Base-by-base conservation (phyloP, 345 rosid species). In the Draba incana region DNA sequence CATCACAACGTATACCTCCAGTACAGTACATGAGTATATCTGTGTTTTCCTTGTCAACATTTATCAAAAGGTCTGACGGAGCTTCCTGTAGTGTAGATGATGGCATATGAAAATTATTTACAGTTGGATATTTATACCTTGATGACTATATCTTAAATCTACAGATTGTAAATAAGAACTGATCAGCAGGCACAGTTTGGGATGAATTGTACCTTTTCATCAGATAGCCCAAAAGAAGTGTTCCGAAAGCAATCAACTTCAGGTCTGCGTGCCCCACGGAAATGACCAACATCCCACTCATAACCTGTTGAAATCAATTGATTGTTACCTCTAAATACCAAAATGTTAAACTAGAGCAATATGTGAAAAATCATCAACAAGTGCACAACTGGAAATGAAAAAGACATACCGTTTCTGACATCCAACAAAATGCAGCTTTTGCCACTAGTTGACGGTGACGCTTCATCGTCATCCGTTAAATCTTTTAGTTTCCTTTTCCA, bases 221-320 rank as follows among this genome's bases (percentile, higher is more conserved):
- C 56, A 57, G 92, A 79, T 55, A 77, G 77, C 62, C 94, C 97
- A 66, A 86, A 85, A 9, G 96, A 82, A 41, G 96, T 90, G 77
- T 85, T 88, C 68, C 97, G 85, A 75, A 93, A 93, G 80, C 97
- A 85, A 69, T 93, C 96, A 66, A 87, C 93, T 71, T 88, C 87
- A 54, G 98, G 98, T 71, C 97, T 88, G 58, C 14, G 81, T 33
- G 90, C 92, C 38, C 85, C 89, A 46, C 12, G 77, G 70, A 90
- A 93, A 76, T 93, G 96, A 75, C 97, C 98, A 84, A 93, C 82
- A 78, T 93, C 98, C 97, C 98, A 90, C 60, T 93, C 98, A 75
- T 88, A 93, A 64, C 96, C 98, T 92, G 84, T 67, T 69, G 42
- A 69, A 37, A 78, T 37, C 14, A 30, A 65, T 75, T 62, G 46